Percentiles rank a stretch among this genome's conserved stretches.
Conservation (phyloP, 345 rosid species). For the Acer negundo region DNA sequence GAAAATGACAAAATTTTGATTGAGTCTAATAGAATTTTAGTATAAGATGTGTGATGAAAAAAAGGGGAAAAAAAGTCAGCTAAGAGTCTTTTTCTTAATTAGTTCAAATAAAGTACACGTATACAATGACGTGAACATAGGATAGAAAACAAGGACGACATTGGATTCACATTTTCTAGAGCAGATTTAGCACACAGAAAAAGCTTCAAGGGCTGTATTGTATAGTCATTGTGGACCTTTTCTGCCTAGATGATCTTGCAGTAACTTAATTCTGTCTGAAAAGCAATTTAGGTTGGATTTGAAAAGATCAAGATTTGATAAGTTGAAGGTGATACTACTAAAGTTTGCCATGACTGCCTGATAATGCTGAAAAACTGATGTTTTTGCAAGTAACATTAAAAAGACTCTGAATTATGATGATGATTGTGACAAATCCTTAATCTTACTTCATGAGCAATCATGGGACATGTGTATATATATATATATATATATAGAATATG, state of each 20-base stretch:
- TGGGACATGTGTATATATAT: conserved; percentile 14
- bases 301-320: neutral
- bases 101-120: no score
- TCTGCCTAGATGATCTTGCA: neutral
- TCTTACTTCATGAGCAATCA: conserved; percentile 14
- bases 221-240: neutral
- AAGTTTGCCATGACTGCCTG: conserved; percentile 22
- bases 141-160: no score
- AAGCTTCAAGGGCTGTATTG: neutral
- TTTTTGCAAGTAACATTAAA: conserved; percentile 7
- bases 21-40: no score
- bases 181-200: neutral
- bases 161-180: no score
- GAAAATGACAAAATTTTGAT: neutral
- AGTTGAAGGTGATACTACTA: conserved; percentile 7
- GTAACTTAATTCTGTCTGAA: neutral
- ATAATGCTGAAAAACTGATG: conserved; percentile 6
- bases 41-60: no score
- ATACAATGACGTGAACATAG: no score
- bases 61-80: no score
- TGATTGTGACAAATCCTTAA: conserved; percentile 27
- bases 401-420: conserved; percentile 8
- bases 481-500: neutral
- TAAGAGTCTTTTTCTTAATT: no score
- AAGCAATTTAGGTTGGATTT: neutral